Evolutionary conservation across 768 basidiomycete species (phyloP), one percentile per base, ranked within the genome.

Genomic region (Kwoniella sp.): DNA sequence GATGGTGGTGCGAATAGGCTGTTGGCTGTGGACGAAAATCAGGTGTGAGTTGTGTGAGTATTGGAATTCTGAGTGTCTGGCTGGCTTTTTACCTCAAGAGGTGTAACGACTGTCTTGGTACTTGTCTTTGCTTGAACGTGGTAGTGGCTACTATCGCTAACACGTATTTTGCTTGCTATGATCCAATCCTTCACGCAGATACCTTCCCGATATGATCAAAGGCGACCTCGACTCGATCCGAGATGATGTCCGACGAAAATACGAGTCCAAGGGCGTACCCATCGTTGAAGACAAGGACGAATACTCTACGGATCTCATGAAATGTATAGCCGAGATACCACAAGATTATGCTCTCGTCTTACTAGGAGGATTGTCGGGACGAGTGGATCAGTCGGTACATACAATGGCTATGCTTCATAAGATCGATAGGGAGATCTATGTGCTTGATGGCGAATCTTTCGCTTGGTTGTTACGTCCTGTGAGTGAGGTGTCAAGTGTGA

Each of bases 231-330:
- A 98, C 77, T 97, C 93, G 9, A 74, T 96, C 46, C 83, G 90
- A 12, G 77, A 83, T 1, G 90, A 93, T 49, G 93, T 95, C 6
- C 82, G 82, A 48, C 75, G 76, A 26, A 92, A 85, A 75, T 98
- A 96, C 75, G 77, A 81, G 12, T 76, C 81, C 0, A 82, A 84
- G 68, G 87, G 85, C 30, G 89, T 96, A 2, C 75, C 79, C 0
- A 81, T 95, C 37, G 74, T 86, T 0, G 80, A 86, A 56, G 94
- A 96, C 71, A 68, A 81, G 0, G 86, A 89, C 74, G 88, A 92
- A 76, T 80, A 91, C 74, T 85, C 91, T n/a, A 98, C 95, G 0
- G 96, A 99, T 77, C 84, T 99, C 62, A 92, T 91, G 89, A 99
- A 99, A 80, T 98, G 93, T 72, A 80, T 98, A 1, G 50, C 69